Evolutionary conservation across 495 filamentous ascomycete species (phyloP).

Genomic region (Pyrenula aspistea): DNA sequence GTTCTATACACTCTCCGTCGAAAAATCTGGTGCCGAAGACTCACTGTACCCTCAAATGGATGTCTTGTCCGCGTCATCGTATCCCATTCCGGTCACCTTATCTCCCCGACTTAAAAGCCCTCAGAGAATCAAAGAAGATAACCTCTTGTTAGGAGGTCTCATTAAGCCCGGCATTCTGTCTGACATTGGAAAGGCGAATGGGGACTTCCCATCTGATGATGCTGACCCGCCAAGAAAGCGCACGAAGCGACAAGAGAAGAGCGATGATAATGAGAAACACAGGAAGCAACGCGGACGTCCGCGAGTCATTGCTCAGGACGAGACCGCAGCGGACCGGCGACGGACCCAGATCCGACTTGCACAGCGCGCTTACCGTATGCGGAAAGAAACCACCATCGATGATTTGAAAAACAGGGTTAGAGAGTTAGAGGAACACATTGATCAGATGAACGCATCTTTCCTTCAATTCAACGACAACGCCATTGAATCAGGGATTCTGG

Average conservation of each 20-base stretch:
- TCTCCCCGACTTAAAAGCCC: too few relatives aligned
- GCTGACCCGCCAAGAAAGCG: not conserved
- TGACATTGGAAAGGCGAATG: too few relatives aligned
- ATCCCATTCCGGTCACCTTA: too few relatives aligned
- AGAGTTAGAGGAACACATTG: constrained; percentile 53
- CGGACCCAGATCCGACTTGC: constrained; percentile 79
- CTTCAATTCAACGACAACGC: constrained; percentile 53
- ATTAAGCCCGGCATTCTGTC: too few relatives aligned
- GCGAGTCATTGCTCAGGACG: not conserved
- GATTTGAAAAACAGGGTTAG: constrained; percentile 58
- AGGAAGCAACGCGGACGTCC: not conserved
- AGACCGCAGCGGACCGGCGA: constrained; percentile 18
- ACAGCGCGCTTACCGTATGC: constrained; percentile 71
- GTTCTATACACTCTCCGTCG: too few relatives aligned
- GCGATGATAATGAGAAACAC: not conserved
- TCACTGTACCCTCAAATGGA: too few relatives aligned
- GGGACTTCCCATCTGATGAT: too few relatives aligned
- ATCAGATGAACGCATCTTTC: constrained; percentile 67
- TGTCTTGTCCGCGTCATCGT: not conserved
- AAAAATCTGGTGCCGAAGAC: too few relatives aligned
- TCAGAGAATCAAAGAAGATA: too few relatives aligned
- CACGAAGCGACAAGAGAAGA: not conserved
- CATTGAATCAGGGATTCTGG: constrained; percentile 33
- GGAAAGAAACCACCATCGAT: constrained; percentile 76
- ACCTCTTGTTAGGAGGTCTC: too few relatives aligned